Evolutionary conservation across 371 early-diverging fungal species (phyloP).

Genomic region (Sanchytrium tribonematis): DNA sequence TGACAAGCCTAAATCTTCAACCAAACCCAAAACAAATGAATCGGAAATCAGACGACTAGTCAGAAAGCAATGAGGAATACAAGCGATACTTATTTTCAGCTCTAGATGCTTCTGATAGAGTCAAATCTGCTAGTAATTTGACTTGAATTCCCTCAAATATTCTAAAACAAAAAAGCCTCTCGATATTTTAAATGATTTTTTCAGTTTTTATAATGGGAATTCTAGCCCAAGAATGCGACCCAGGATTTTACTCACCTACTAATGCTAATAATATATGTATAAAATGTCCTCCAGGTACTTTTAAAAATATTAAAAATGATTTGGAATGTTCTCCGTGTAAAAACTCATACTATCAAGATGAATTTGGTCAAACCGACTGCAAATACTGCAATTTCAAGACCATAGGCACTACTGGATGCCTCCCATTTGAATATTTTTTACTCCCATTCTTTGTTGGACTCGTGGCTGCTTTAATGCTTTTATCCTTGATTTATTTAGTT

Average conservation of each 20-base stretch:
- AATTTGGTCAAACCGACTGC: not conserved
- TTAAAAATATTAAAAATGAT: not conserved
- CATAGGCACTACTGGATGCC: not conserved
- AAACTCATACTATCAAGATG: not conserved
- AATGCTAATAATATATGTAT: not conserved
- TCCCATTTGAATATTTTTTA: not conserved
- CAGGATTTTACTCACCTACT: not conserved
- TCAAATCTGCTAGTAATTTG: too few relatives aligned
- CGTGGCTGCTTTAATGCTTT: not conserved
- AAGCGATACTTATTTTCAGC: too few relatives aligned
- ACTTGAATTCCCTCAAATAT: too few relatives aligned
- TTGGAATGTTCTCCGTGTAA: not conserved
- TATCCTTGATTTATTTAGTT: not conserved
- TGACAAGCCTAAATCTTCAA: too few relatives aligned
- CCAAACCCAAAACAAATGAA: too few relatives aligned
- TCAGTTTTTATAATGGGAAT: too few relatives aligned
- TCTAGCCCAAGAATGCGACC: not conserved
- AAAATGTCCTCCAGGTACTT: not conserved
- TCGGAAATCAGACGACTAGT: too few relatives aligned
- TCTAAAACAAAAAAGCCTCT: too few relatives aligned
- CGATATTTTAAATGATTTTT: too few relatives aligned
- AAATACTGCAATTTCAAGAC: not conserved
- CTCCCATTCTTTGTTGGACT: not conserved
- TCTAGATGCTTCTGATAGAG: too few relatives aligned
- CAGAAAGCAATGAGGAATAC: too few relatives aligned